These are phyloP conservation scores for Dactylella cylindrospora DNA, from an alignment of 2,329 filamentous ascomycete species.

Conservation along the genomic window DNA sequence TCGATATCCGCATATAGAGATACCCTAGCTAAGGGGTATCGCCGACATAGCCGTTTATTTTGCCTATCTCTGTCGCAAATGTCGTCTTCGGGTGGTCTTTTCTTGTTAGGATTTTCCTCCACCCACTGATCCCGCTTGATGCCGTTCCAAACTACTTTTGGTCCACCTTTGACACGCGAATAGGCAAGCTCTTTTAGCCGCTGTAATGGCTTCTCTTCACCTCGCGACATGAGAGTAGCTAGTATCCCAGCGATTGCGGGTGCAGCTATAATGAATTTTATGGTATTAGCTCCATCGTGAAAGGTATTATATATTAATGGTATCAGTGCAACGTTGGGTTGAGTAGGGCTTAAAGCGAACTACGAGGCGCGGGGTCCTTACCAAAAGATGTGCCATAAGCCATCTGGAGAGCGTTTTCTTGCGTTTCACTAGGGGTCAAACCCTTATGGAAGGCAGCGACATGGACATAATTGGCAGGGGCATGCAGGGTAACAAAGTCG, in stretches of 20 bases:
- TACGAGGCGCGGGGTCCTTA: too few species aligned
- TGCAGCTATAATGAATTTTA: too few species aligned
- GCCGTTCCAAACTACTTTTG: slow-evolving; percentile 13
- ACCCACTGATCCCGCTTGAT: slow-evolving; percentile 6
- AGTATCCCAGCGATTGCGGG: slow-evolving; percentile 6
- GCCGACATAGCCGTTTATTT: too few species aligned
- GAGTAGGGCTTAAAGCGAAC: too few species aligned
- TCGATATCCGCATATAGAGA: too few species aligned
- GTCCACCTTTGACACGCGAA: not conserved
- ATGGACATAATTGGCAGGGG: not conserved
- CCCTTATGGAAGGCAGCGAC: not conserved
- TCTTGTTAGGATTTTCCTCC: too few species aligned
- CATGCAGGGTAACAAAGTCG: not conserved
- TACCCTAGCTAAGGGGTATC: too few species aligned
- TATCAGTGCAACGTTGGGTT: too few species aligned
- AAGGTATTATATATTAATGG: too few species aligned
- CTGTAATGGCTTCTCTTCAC: not conserved
- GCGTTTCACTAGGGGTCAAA: not conserved
- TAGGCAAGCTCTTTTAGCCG: not conserved
- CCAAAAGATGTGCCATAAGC: not conserved
- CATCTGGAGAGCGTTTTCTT: not conserved
- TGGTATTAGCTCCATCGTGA: too few species aligned
- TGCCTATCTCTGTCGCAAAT: too few species aligned
- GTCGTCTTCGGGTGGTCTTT: too few species aligned
- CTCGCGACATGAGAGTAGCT: slow-evolving; percentile 12